phyloP scores from a whole-genome alignment of 2,329 filamentous ascomycete species.

The Ophiocordyceps camponoti-rufipedis region DNA sequence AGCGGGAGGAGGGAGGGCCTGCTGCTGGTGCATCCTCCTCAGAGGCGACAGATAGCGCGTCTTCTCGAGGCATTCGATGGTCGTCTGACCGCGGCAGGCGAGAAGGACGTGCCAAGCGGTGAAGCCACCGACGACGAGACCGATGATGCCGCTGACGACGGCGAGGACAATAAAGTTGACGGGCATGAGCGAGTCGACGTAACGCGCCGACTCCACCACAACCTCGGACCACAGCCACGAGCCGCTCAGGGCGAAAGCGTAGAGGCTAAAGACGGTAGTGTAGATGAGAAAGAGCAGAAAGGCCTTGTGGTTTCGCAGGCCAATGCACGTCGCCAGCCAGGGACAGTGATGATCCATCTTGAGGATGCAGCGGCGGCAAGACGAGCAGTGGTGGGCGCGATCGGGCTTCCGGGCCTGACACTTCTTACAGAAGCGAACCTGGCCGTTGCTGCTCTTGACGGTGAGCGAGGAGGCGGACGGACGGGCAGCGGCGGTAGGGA shows the following conservation, averaged over 20 bases:
- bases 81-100: slow-evolving; percentile 65
- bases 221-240: slow-evolving; percentile 79
- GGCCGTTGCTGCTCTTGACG: slow-evolving; percentile 69
- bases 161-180: slow-evolving; percentile 82
- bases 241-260: slow-evolving; percentile 58
- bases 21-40: slow-evolving; percentile 47
- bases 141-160: slow-evolving; percentile 80
- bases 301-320: slow-evolving; percentile 85
- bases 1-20: slow-evolving; percentile 32
- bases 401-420: slow-evolving; percentile 90
- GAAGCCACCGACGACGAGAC: slow-evolving; percentile 74
- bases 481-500: slow-evolving; percentile 40
- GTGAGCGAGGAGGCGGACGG: slow-evolving; percentile 56
- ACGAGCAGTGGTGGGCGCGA: slow-evolving; percentile 90
- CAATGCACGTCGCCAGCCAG: slow-evolving; percentile 92
- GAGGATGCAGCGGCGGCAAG: slow-evolving; percentile 80
- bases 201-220: slow-evolving; percentile 46
- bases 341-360: slow-evolving; percentile 99
- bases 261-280: slow-evolving; percentile 69
- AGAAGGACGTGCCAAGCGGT: slow-evolving; percentile 83
- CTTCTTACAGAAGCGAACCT: slow-evolving; percentile 87
- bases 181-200: slow-evolving; percentile 61
- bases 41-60: slow-evolving; percentile 80
- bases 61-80: slow-evolving; percentile 91
- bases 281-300: slow-evolving; percentile 89